phyloP scores from a whole-genome alignment of 805 yeast species.

The Kurtzmaniella cleridarum region DNA sequence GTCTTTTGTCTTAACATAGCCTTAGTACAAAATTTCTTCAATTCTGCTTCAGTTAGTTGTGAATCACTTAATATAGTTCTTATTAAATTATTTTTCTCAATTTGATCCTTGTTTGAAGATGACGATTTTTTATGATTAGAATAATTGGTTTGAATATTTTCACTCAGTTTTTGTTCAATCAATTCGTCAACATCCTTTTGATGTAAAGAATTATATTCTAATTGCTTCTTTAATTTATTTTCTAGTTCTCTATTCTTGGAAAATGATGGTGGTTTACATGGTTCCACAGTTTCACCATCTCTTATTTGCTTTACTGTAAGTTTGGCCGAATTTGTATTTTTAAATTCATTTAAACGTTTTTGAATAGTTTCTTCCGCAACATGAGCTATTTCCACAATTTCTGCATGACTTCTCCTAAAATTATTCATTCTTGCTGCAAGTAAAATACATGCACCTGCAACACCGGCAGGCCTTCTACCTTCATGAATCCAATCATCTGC shows the following conservation, averaged over 20 bases:
- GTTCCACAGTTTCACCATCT: slow-evolving; percentile 33
- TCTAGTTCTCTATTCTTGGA: slow-evolving; percentile 54
- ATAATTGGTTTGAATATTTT: neutral
- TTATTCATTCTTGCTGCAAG: slow-evolving; percentile 97
- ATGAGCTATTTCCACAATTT: slow-evolving; percentile 91
- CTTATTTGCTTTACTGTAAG: slow-evolving; percentile 75
- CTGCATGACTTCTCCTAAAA: slow-evolving; percentile 84
- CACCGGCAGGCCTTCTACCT: slow-evolving; percentile 97
- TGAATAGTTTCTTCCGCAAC: slow-evolving; percentile 94
- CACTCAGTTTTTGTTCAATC: neutral
- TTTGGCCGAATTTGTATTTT: slow-evolving; percentile 65
- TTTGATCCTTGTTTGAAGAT: slow-evolving; percentile 8
- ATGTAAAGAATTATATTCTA: slow-evolving; percentile 15
- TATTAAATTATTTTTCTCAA: slow-evolving; percentile 15
- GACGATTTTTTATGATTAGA: slow-evolving; percentile 1
- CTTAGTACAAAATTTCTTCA: slow-evolving; percentile 15
- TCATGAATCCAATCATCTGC: slow-evolving; percentile 91
- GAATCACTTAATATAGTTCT: slow-evolving; percentile 26
- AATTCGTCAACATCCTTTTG: slow-evolving; percentile 15
- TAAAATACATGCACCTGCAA: slow-evolving; percentile 93
- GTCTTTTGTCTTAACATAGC: slow-evolving; percentile 18
- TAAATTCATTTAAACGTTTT: slow-evolving; percentile 83
- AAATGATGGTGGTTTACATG: slow-evolving; percentile 81
- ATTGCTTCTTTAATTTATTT: slow-evolving; percentile 28
- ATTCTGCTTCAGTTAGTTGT: slow-evolving; percentile 22